Evolutionary conservation across 768 basidiomycete species (phyloP).

Genomic region (Pleurotus tuber-regium): DNA sequence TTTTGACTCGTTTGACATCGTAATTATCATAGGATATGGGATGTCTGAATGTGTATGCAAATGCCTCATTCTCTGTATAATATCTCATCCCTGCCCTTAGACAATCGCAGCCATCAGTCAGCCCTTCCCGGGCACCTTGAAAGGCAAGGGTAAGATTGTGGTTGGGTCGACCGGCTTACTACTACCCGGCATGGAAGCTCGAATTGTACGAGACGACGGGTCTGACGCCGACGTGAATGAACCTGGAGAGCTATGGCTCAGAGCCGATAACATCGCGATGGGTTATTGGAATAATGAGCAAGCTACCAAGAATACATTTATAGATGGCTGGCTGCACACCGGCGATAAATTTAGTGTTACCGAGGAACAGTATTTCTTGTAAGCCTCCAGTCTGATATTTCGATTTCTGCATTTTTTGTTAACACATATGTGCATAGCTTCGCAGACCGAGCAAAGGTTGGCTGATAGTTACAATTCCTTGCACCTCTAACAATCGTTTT

Average conservation of each 20-base stretch:
- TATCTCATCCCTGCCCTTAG: conserved; percentile 27
- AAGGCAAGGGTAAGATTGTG: conserved; percentile 36
- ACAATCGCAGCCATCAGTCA: conserved; percentile 50
- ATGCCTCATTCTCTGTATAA: not conserved
- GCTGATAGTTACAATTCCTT: too few species aligned
- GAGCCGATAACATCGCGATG: conserved; percentile 50
- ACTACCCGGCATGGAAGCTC: conserved; percentile 60
- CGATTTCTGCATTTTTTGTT: not conserved
- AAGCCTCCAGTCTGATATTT: too few species aligned
- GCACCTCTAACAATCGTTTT: too few species aligned
- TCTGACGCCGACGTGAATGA: conserved; percentile 52
- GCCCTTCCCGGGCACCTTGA: conserved; percentile 43
- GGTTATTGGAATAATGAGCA: conserved; percentile 76
- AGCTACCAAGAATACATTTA: conserved; percentile 65
- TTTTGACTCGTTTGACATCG: not conserved
- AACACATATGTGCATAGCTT: conserved; percentile 40
- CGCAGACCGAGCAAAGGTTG: conserved; percentile 74
- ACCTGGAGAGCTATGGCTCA: conserved; percentile 64
- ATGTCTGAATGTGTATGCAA: conserved; percentile 63
- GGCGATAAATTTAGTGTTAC: conserved; percentile 71
- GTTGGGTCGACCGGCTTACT: conserved; percentile 56
- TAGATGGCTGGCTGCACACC: conserved; percentile 71
- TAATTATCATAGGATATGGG: conserved; percentile 54
- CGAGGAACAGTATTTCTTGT: conserved; percentile 65
- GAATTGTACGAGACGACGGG: conserved; percentile 60